Evolutionary conservation across 2,329 filamentous ascomycete genomes (phyloP), one percentile per base, ranked within the genome.

Genomic region (Grosmannia huntii): DNA sequence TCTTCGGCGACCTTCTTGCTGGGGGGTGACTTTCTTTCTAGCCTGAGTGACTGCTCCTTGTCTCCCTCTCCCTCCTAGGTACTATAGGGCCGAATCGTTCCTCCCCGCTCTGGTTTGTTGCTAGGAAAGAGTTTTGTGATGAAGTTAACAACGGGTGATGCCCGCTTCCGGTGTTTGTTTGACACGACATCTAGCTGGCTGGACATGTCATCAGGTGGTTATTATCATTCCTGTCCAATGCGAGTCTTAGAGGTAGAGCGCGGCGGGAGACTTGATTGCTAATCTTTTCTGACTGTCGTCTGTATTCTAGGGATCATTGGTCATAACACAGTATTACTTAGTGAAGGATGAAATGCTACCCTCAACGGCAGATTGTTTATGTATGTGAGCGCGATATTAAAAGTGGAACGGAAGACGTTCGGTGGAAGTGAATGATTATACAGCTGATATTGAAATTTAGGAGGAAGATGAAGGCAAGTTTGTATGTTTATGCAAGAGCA

Each of bases 81-180:
- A 11, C 63, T 60, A n/a, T 57, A 54, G 7, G 55, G 58, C 46
- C 76, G 74, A 49, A 68, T 58, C 1, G 78, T 81, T 11, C 78
- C 74, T 23, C 79, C 77, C 33, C 73, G 72, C 61, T 82, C 79
- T 1, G 75, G 70, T 7, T 73, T 75, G 59, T 74, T 71, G 61
- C 73, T 77, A 0, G 79, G 78, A 11, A 79, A 67, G 2, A 81
- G 69, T 56, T 67, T 75, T 58, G 66, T 73, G 55, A 80, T 65
- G 64, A 76, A 64, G 19, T 28, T 50, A 4, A 59, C 51, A 2
- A 66, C 33, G 14, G 46, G 62, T 12, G 57, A 54, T 3, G 27
- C 50, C n/a, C 57, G 55, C 25, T 57, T 59, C 38, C 41, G 48
- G 53, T 10, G 5, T 36, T 21, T n/a, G 49, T 19, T 6, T 10